Evolutionary conservation across 2,329 filamentous ascomycete species (phyloP).

Genomic region (Penicillium italicum): DNA sequence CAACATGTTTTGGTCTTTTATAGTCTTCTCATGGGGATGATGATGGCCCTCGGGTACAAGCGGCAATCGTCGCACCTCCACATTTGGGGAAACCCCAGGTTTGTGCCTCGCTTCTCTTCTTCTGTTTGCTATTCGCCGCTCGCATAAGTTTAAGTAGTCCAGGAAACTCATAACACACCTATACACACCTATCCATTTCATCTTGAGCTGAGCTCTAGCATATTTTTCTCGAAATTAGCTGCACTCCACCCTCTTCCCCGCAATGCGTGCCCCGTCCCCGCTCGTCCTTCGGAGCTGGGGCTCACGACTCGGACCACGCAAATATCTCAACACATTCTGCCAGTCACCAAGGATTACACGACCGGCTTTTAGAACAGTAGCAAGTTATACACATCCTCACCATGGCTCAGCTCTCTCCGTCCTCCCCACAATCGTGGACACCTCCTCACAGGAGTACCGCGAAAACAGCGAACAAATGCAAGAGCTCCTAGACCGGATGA

Average conservation of each 20-base stretch:
- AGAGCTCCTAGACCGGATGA: conserved; percentile 65
- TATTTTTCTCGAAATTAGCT: neutral
- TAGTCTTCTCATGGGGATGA: conserved; percentile 5
- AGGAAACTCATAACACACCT: neutral
- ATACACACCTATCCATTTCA: neutral
- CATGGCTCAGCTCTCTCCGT: conserved; percentile 81
- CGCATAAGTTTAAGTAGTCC: neutral
- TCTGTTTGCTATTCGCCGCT: neutral
- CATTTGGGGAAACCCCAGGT: conserved; percentile 25
- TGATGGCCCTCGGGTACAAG: conserved; percentile 37
- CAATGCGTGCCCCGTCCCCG: conserved; percentile 39
- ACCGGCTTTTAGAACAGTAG: conserved; percentile 47
- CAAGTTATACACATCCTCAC: conserved; percentile 75
- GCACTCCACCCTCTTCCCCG: conserved; percentile 22
- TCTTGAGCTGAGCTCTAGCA: neutral
- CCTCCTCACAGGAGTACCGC: conserved; percentile 70
- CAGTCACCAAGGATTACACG: conserved; percentile 1
- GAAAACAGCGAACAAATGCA: conserved; percentile 78
- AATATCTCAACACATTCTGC: too few species aligned
- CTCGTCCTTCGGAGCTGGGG: conserved; percentile 39
- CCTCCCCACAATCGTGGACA: conserved; percentile 71
- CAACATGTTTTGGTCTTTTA: neutral
- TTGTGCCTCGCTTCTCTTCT: conserved; percentile 9
- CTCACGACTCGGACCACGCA: conserved; percentile 23
- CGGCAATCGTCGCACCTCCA: conserved; percentile 47